These are phyloP conservation scores for Salix udensis DNA, from an alignment of 345 rosid species.

Conservation along the genomic window DNA sequence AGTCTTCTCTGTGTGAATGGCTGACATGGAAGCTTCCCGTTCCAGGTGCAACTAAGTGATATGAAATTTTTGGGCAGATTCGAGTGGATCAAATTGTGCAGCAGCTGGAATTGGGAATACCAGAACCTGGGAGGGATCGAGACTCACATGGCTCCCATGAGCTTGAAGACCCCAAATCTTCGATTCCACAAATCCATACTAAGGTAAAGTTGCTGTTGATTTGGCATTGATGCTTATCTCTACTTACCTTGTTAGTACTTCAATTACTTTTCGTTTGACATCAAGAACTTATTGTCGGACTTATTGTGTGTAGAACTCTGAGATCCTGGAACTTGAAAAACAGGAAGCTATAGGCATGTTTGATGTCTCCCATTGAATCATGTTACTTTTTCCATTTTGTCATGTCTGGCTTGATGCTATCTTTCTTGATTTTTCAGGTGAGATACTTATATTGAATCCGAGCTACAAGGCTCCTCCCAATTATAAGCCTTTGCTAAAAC, in stretches of 20 bases:
- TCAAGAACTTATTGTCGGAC: conserved; percentile 13
- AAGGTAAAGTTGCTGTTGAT: conserved; percentile 38
- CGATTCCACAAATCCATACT: conserved; percentile 23
- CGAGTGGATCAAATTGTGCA: conserved; percentile 74
- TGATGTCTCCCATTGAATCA: background rate
- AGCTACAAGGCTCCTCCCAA: conserved; percentile 78
- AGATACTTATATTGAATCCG: conserved; percentile 74
- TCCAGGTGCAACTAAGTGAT: conserved; percentile 74
- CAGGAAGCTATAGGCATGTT: conserved; percentile 71
- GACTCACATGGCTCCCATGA: conserved; percentile 26
- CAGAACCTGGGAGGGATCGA: conserved; percentile 34
- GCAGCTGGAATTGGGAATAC: conserved; percentile 55
- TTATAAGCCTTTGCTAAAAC: conserved; percentile 79
- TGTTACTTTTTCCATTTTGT: background rate
- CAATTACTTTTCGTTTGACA: conserved; percentile 1
- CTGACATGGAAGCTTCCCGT: conserved; percentile 57
- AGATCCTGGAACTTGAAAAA: conserved; percentile 65
- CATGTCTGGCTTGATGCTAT: background rate
- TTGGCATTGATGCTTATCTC: background rate
- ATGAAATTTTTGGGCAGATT: conserved; percentile 80
- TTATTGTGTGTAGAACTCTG: conserved; percentile 44
- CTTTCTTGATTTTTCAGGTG: conserved; percentile 50
- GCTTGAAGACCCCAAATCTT: conserved; percentile 28
- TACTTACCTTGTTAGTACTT: background rate
- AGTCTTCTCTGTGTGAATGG: conserved; percentile 46